Evolutionary conservation across 345 rosid genomes (phyloP), one percentile per base, ranked within the genome.

Genomic region (Cardamine resedifolia): DNA sequence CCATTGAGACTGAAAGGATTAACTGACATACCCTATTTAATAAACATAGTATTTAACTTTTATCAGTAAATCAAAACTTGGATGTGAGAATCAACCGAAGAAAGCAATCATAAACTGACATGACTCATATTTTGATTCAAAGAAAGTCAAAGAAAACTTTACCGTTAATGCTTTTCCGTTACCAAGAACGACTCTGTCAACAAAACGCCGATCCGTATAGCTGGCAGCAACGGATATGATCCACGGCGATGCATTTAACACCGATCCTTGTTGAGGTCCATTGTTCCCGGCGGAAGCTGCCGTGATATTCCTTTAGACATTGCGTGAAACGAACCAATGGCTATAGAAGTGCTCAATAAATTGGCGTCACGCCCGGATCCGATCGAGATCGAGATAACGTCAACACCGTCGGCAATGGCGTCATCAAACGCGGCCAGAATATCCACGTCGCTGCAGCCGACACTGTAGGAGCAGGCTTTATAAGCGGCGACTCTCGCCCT

Each of bases 291-390:
- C 88, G 5, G 83, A 56, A 0, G 72, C 61, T 2, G 49, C 52
- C 15, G 82, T 71, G 38, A 84, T 72, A 6, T 73, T 10, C 87
- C 88, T 64, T 70, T 73, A 61, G 30, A 19, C 70, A 77, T 69
- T 15, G 87, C 85, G 52, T 86, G 85, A 36, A 80, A 82, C 10
- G 84, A 33, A 6, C 84, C 84, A 15, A 82, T 81, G 26, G 84
- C 78, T 12, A 68, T 10, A 14, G 64, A 1, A 41, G 71, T 81
- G 2, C 3, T 6, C 4, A 70, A 58, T 0, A 77, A 38, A 1
- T 28, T 53, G 10, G 9, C 0, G 7, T 51, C n/a, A 4, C 0
- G 0, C 0, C 0, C 0, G 6, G 10, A 0, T 56, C 80, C 81
- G 4, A 81, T 4, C 19, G 73, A 75, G 11, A 59, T 59, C 1